Conservation (phyloP, 2,329 filamentous ascomycete genomes). For the Pseudonectria foliicola region DNA sequence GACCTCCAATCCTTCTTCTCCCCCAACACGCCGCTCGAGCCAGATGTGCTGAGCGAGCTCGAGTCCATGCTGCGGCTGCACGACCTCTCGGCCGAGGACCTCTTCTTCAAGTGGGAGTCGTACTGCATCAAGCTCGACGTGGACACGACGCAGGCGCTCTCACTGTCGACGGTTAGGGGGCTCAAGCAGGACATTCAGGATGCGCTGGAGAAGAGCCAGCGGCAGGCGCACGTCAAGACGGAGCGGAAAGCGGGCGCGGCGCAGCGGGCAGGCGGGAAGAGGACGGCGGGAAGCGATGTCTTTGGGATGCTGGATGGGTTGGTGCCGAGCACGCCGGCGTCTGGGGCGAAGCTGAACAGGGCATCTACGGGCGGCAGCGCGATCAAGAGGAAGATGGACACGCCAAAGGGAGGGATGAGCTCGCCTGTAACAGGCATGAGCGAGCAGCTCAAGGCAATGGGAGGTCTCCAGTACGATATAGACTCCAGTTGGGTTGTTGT, state of each 20-base stretch:
- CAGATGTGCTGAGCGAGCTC: constrained; percentile 74
- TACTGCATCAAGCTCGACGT: constrained; percentile 92
- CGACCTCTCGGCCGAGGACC: constrained; percentile 71
- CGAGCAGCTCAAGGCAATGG: constrained; percentile 27
- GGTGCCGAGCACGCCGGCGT: constrained; percentile 54
- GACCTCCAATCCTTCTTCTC: constrained; percentile 31
- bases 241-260: constrained; percentile 57
- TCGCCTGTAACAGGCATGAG: constrained; percentile 28
- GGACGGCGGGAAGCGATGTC: constrained; percentile 50
- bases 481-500: too few relatives aligned
- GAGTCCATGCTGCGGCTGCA: constrained; percentile 82
- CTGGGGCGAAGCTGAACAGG: constrained; percentile 36
- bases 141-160: constrained; percentile 58
- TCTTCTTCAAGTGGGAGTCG: constrained; percentile 98
- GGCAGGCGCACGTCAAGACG: constrained; percentile 55
- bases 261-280: constrained; percentile 48
- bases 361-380: constrained; percentile 22
- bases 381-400: constrained; percentile 26
- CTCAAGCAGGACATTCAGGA: constrained; percentile 88
- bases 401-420: constrained; percentile 22
- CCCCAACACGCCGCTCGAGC: constrained; percentile 48
- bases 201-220: constrained; percentile 67
- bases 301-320: constrained; percentile 77
- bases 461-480: constrained; percentile 23
- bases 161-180: constrained; percentile 62